Conservation (phyloP, 495 filamentous ascomycete species). For the Opeltia flavorubescens region DNA sequence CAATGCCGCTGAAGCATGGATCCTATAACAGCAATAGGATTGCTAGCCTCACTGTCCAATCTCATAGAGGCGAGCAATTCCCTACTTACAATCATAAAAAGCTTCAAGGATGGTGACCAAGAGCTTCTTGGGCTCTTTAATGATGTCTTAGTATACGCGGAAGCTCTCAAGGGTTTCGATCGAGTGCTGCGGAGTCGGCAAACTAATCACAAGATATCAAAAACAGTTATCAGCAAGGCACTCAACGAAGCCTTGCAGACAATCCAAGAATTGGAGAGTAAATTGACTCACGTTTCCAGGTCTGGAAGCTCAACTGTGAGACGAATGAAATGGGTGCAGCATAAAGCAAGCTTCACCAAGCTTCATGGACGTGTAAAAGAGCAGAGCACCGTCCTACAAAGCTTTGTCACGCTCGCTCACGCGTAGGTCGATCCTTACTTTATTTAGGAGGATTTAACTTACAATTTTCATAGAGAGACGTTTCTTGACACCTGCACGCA, state of each 20-base stretch:
- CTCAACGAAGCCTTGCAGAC: constrained; percentile 3
- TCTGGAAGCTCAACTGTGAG: constrained; percentile 5
- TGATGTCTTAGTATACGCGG: constrained; percentile 4
- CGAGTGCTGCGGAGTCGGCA: constrained; percentile 9
- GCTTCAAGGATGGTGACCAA: constrained; percentile 6
- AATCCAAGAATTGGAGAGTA: constrained; percentile 1
- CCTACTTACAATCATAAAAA: neutral
- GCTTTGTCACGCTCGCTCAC: constrained; percentile 6
- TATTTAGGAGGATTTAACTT: neutral
- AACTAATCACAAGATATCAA: constrained; percentile 9
- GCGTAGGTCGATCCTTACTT: constrained; percentile 4
- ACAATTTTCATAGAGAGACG: constrained; percentile 1
- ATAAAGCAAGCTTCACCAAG: constrained; percentile 5
- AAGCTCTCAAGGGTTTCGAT: constrained; percentile 10
- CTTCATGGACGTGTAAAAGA: constrained; percentile 6
- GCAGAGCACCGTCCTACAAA: constrained; percentile 6
- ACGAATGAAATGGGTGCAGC: constrained; percentile 8
- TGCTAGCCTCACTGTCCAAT: constrained; percentile 3
- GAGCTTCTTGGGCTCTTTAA: constrained; percentile 3
- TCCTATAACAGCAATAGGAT: constrained; percentile 8
- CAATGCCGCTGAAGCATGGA: constrained; percentile 6
- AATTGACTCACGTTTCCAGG: constrained; percentile 1
- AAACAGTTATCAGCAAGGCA: constrained; percentile 2
- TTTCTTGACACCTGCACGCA: constrained; percentile 4
- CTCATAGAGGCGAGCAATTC: constrained; percentile 3